Percentiles rank a stretch among this genome's conserved stretches.
Evolutionary conservation across 1,284 basidiomycete genomes (phyloP).

Genomic region (Clitocybe nebularis): DNA sequence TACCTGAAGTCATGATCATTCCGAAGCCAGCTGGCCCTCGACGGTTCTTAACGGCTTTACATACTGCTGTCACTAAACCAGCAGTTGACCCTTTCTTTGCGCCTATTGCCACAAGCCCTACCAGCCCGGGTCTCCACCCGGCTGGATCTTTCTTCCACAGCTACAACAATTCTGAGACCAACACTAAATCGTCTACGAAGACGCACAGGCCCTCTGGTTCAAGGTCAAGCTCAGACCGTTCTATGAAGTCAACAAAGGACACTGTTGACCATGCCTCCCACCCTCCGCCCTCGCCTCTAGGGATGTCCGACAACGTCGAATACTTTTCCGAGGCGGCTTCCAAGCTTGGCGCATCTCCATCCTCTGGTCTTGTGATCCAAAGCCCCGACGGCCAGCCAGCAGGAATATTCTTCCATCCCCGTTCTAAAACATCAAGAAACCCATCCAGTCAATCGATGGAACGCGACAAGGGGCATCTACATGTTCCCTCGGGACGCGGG

Average conservation of each 20-base stretch:
- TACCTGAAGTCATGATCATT: slow-evolving; percentile 88
- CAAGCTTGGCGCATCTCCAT: slow-evolving; percentile 72
- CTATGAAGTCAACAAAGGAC: slow-evolving; percentile 51
- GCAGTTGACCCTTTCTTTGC: slow-evolving; percentile 84
- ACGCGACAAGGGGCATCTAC: slow-evolving; percentile 37
- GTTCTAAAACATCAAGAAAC: slow-evolving; percentile 35
- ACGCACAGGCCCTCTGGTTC: slow-evolving; percentile 42
- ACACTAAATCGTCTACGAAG: slow-evolving; percentile 33
- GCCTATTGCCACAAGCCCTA: slow-evolving; percentile 90
- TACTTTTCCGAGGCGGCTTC: slow-evolving; percentile 82
- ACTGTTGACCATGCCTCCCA: slow-evolving; percentile 30
- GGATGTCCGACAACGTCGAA: slow-evolving; percentile 73
- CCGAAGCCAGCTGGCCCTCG: slow-evolving; percentile 94
- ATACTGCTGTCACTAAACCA: slow-evolving; percentile 83
- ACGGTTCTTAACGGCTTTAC: slow-evolving; percentile 83
- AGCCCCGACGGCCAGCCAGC: slow-evolving; percentile 90
- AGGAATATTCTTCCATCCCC: slow-evolving; percentile 93
- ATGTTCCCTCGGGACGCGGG: slow-evolving; percentile 20
- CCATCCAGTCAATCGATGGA: slow-evolving; percentile 37
- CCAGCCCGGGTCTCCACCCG: slow-evolving; percentile 54
- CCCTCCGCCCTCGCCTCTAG: slow-evolving; percentile 65
- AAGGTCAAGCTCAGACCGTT: slow-evolving; percentile 58
- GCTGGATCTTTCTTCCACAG: slow-evolving; percentile 40
- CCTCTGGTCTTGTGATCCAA: slow-evolving; percentile 87
- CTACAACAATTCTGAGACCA: slow-evolving; percentile 20